A percentile compares a stretch with the other conserved stretches of the same genome.
phyloP scores from a whole-genome alignment of 371 early-diverging fungal genomes.

The Encephalitozoon cuniculi region DNA sequence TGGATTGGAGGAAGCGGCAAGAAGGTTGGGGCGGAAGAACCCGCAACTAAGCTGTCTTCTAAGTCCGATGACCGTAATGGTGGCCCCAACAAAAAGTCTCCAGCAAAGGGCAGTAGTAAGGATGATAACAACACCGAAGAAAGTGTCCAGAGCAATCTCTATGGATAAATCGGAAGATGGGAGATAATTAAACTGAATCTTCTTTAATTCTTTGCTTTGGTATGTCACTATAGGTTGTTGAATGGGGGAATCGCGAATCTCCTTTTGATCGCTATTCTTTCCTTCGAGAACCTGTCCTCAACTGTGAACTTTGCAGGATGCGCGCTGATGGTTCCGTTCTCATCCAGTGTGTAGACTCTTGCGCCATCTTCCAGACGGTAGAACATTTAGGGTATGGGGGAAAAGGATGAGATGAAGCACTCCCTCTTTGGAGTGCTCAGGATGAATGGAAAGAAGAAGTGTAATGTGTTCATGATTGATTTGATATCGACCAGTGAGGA shows the following conservation, averaged over 20 bases:
- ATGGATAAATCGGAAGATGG: not conserved
- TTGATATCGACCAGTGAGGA: not conserved
- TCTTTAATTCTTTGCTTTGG: not conserved
- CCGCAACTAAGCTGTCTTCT: too few relatives aligned
- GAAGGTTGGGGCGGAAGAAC: not conserved
- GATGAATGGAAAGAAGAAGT: not conserved
- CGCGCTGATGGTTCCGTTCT: slow-evolving; percentile 32
- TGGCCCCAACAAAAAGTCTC: not conserved
- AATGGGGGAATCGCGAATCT: slow-evolving; percentile 49
- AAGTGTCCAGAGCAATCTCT: too few relatives aligned
- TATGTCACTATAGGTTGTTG: not conserved
- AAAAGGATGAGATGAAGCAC: not conserved
- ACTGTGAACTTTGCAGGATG: slow-evolving; percentile 58
- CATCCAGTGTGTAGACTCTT: slow-evolving; percentile 52
- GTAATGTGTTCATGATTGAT: not conserved
- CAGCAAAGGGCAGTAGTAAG: not conserved
- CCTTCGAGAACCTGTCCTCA: slow-evolving; percentile 52
- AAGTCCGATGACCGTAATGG: too few relatives aligned
- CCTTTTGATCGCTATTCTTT: slow-evolving; percentile 55
- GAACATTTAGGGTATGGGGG: slow-evolving; percentile 20
- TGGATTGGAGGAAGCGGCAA: not conserved
- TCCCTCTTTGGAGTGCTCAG: not conserved
- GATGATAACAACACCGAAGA: too few relatives aligned
- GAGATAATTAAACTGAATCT: not conserved
- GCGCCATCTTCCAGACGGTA: slow-evolving; percentile 40